Evolutionary conservation across 1,284 basidiomycete genomes (phyloP).

Genomic region (Fomitiporia mediterranea): DNA sequence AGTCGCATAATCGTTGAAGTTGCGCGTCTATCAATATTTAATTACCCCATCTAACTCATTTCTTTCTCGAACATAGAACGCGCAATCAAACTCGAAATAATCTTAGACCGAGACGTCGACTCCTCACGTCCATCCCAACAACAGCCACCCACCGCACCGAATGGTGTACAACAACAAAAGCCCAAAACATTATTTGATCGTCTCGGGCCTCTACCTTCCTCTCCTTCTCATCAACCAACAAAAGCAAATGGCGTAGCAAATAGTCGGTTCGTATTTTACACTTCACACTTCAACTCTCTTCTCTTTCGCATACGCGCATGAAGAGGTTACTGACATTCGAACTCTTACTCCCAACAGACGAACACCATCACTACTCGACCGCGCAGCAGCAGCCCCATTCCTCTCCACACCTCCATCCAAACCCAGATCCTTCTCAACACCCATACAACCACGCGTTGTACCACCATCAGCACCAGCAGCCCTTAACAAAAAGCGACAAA

Average conservation of each 20-base stretch:
- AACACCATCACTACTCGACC: slow-evolving; percentile 4
- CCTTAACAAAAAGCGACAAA: slow-evolving; percentile 16
- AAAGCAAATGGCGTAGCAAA: background rate
- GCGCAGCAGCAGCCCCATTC: slow-evolving; percentile 16
- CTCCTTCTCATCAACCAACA: background rate
- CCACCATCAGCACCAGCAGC: background rate
- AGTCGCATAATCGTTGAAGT: no score
- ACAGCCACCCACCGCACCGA: background rate
- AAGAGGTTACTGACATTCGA: background rate
- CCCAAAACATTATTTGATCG: slow-evolving; percentile 10
- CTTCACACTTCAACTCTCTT: no score
- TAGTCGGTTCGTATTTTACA: background rate
- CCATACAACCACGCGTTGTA: no score
- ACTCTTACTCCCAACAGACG: background rate
- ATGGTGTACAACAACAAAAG: background rate
- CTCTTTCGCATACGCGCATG: background rate
- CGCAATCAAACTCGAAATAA: slow-evolving; percentile 17
- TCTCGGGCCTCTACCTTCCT: background rate
- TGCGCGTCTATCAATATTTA: no score
- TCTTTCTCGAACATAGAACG: slow-evolving; percentile 9
- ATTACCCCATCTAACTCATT: background rate
- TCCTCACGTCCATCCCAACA: background rate
- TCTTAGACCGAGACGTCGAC: slow-evolving; percentile 4
- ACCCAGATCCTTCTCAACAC: no score
- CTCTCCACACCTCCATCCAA: slow-evolving; percentile 3